phyloP scores from a whole-genome alignment of 768 basidiomycete genomes.

The Suillus clintonianus region DNA sequence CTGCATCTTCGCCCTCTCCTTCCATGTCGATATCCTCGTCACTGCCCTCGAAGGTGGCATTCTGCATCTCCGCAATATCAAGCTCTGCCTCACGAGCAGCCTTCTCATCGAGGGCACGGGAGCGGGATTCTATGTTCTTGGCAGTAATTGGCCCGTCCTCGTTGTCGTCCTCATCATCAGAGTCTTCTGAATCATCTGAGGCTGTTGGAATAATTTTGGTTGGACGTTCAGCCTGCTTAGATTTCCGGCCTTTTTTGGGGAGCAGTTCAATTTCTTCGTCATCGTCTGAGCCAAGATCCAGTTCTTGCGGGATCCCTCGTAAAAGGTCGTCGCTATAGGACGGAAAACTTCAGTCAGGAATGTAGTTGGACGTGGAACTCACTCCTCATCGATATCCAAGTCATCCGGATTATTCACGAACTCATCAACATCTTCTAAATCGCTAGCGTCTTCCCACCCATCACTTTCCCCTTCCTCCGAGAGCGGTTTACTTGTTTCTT shows the following conservation, averaged over 20 bases:
- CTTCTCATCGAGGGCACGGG: conserved; percentile 71
- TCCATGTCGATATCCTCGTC: conserved; percentile 47
- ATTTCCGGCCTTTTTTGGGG: conserved; percentile 47
- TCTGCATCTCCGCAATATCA: conserved; percentile 65
- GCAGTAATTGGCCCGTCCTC: conserved; percentile 64
- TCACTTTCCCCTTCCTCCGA: conserved; percentile 18
- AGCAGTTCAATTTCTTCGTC: conserved; percentile 44
- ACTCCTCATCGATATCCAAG: conserved; percentile 45
- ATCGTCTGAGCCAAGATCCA: conserved; percentile 65
- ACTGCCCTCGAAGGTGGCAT: conserved; percentile 51
- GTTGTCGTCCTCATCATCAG: conserved; percentile 41
- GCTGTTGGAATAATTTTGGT: conserved; percentile 51
- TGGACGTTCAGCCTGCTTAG: conserved; percentile 52
- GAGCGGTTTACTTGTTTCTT: conserved; percentile 40
- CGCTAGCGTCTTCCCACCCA: conserved; percentile 40
- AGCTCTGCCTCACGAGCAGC: conserved; percentile 69
- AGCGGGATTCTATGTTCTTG: conserved; percentile 81
- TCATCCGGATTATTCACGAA: conserved; percentile 53
- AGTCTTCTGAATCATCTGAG: conserved; percentile 43
- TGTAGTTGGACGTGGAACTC: conserved; percentile 34
- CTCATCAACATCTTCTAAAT: conserved; percentile 35
- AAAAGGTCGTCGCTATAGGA: conserved; percentile 50
- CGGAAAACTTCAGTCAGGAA: conserved; percentile 12
- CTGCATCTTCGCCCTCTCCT: conserved; percentile 38
- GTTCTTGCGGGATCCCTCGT: conserved; percentile 53